Evolutionary conservation across 202 grass and related monocot genomes (phyloP).

Genomic region (Saccharum hybrid): DNA sequence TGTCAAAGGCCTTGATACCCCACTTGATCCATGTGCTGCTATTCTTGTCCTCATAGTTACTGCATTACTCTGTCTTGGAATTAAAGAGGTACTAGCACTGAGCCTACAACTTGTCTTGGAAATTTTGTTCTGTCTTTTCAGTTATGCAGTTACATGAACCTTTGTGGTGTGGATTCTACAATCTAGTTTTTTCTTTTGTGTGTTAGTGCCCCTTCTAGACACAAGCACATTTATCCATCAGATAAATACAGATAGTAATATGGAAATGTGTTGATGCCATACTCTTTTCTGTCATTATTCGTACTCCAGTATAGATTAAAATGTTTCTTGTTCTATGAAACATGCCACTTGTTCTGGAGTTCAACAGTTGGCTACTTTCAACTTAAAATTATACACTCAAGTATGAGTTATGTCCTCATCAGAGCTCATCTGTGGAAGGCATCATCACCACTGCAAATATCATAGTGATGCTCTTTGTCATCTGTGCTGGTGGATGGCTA

Average conservation of each 20-base stretch:
- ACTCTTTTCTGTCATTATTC: not conserved
- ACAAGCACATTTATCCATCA: not conserved
- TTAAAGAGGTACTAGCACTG: conserved; percentile 69
- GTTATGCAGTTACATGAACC: not conserved
- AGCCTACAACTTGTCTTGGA: not conserved
- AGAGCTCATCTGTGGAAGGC: conserved; percentile 79
- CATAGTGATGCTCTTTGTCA: conserved; percentile 66
- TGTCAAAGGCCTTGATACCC: conserved; percentile 63
- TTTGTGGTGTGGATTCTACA: not conserved
- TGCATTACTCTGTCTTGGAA: conserved; percentile 79
- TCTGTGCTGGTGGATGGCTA: conserved; percentile 71
- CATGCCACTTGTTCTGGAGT: not conserved
- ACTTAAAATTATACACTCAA: conserved; percentile 12
- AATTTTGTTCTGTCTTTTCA: not conserved
- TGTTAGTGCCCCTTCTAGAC: not conserved
- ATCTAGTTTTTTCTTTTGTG: not conserved
- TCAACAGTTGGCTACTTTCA: conserved; percentile 13
- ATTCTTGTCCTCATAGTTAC: conserved; percentile 86
- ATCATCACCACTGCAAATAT: conserved; percentile 76
- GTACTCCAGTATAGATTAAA: not conserved
- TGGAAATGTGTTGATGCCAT: not conserved
- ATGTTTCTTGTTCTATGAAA: not conserved
- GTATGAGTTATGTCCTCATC: conserved; percentile 33
- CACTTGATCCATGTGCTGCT: conserved; percentile 89
- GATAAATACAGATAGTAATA: not conserved